Conservation (phyloP, 805 yeast species). For the Metschnikowia continentalis region DNA sequence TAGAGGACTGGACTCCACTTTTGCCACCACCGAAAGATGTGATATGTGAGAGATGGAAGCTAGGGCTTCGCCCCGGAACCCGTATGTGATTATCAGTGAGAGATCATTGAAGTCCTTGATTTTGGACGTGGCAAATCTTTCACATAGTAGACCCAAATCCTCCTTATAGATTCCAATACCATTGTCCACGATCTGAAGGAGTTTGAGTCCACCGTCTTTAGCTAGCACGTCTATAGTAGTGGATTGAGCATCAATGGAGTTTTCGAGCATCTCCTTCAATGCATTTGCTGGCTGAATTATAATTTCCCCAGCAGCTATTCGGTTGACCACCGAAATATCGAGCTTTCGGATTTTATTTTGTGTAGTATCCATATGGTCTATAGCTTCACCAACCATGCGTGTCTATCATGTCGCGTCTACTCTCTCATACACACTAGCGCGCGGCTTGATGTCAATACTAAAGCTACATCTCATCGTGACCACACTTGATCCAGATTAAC, state of each 20-base stretch:
- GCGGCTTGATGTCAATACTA: neutral
- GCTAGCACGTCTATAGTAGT: constrained; percentile 70
- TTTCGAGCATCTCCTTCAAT: constrained; percentile 86
- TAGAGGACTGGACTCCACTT: constrained; percentile 52
- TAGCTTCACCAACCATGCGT: neutral
- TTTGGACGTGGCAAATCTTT: constrained; percentile 90
- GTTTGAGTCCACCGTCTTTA: constrained; percentile 89
- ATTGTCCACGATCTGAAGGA: constrained; percentile 84
- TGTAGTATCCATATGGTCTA: neutral
- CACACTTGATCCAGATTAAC: neutral
- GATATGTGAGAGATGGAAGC: constrained; percentile 92
- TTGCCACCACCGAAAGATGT: constrained; percentile 74
- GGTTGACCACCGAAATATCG: constrained; percentile 71
- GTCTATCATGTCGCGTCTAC: neutral
- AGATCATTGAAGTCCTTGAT: constrained; percentile 72
- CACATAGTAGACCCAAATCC: constrained; percentile 79
- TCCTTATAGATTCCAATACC: constrained; percentile 75
- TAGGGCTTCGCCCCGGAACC: constrained; percentile 94
- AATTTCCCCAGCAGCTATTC: constrained; percentile 97
- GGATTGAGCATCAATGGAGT: constrained; percentile 83
- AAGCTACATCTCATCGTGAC: neutral
- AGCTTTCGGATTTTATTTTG: constrained; percentile 31
- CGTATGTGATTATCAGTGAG: constrained; percentile 68
- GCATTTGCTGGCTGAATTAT: constrained; percentile 94
- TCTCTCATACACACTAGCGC: neutral